phyloP scores from a whole-genome alignment of 2,329 filamentous ascomycete genomes.

The Diaporthe velutina region DNA sequence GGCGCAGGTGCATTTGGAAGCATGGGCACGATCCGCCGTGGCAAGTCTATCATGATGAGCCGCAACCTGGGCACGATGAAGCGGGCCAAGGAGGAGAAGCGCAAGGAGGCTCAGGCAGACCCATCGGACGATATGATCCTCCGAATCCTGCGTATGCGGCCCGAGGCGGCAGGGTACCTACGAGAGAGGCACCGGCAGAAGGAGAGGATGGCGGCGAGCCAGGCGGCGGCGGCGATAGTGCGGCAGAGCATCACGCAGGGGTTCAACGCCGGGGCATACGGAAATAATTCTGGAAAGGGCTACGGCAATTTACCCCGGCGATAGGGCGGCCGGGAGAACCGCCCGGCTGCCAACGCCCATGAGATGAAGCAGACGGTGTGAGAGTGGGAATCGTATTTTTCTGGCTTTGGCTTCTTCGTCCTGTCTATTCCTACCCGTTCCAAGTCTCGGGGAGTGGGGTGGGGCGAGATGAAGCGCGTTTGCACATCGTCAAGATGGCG shows the following conservation, averaged over 20 bases:
- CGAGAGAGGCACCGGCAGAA: constrained; percentile 93
- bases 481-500: not conserved
- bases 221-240: constrained; percentile 94
- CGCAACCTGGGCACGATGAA: constrained; percentile 97
- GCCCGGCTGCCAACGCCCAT: not conserved
- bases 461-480: not conserved
- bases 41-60: constrained; percentile 91
- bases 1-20: constrained; percentile 70
- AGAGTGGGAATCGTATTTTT: not conserved
- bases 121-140: constrained; percentile 99
- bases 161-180: constrained; percentile 88
- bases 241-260: constrained; percentile 83
- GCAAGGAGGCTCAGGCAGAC: constrained; percentile 94
- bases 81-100: constrained; percentile 94
- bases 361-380: constrained; percentile 12
- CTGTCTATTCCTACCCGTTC: not conserved
- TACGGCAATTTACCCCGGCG: constrained; percentile 58
- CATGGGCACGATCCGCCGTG: constrained; percentile 74
- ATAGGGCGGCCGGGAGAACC: constrained; percentile 47
- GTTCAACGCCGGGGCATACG: constrained; percentile 60
- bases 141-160: constrained; percentile 92
- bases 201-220: constrained; percentile 89
- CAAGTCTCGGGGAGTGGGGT: not conserved
- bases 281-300: constrained; percentile 56
- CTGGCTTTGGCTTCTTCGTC: not conserved